phyloP scores from a whole-genome alignment of 352 stramenopile species.

The Halophytophthora polymorphica region DNA sequence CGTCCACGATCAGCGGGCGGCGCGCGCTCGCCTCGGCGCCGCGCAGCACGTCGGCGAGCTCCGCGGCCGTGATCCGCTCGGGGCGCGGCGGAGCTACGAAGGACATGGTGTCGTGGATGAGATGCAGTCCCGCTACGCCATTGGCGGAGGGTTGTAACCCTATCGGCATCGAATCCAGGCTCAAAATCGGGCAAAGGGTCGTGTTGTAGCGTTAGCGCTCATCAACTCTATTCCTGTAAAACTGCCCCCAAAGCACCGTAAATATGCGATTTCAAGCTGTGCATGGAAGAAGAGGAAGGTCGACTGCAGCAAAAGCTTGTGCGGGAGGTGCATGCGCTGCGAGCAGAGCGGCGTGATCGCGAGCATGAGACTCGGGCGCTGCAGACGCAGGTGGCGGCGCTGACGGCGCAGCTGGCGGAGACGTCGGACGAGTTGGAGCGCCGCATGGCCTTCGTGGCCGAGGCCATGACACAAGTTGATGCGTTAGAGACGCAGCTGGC shows the following conservation, averaged over 20 bases:
- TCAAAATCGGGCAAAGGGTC: too few species aligned
- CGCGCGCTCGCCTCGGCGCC: constrained; percentile 17
- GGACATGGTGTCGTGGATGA: constrained; percentile 17
- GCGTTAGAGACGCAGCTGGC: constrained; percentile 32
- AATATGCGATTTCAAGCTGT: too few species aligned
- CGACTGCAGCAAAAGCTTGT: constrained; percentile 29
- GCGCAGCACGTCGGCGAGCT: constrained; percentile 58
- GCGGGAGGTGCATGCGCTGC: constrained; percentile 35
- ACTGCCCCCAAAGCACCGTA: too few species aligned
- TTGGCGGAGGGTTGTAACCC: too few species aligned
- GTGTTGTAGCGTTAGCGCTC: too few species aligned
- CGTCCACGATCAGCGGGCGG: constrained; percentile 64
- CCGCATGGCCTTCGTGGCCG: constrained; percentile 50
- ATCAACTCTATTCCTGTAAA: too few species aligned
- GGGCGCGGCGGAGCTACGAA: constrained; percentile 35
- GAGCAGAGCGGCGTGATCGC: constrained; percentile 23
- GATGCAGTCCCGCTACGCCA: too few species aligned
- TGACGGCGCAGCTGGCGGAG: constrained; percentile 47
- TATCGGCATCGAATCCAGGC: too few species aligned
- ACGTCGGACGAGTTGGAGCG: constrained; percentile 54
- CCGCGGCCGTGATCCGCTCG: constrained; percentile 41
- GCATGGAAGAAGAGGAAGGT: constrained; percentile 14
- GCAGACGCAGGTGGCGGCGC: constrained; percentile 27
- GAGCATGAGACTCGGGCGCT: constrained; percentile 36
- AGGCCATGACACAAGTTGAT: constrained; percentile 43